These are phyloP conservation scores for Plasmodium gonderi DNA, from an alignment of 169 alveolate species.

Conservation along the genomic window DNA sequence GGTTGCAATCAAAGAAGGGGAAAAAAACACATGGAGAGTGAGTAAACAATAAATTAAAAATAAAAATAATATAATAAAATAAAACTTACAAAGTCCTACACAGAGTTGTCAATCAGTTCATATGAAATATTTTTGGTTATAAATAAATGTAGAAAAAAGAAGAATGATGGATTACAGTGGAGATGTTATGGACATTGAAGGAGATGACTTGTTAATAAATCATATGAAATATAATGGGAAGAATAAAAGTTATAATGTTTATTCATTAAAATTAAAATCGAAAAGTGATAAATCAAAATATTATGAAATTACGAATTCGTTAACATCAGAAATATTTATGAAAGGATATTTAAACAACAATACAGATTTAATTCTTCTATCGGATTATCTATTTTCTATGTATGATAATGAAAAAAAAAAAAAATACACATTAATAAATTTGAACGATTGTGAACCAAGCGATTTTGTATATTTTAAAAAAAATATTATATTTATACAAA, in stretches of 20 bases:
- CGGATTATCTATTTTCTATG: conserved; percentile 28
- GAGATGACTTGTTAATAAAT: conserved; percentile 29
- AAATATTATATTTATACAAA: conserved; percentile 42
- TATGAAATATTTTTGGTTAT: not conserved
- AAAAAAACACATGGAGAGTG: not conserved
- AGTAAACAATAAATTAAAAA: too few relatives aligned
- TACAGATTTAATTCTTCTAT: conserved; percentile 29
- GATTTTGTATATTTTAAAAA: conserved; percentile 69
- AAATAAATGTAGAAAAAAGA: not conserved
- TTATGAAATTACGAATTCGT: conserved; percentile 23
- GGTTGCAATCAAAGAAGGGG: not conserved
- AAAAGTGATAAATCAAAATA: conserved; percentile 40
- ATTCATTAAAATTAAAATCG: conserved; percentile 9
- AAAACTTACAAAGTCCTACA: not conserved
- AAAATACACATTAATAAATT: conserved; percentile 16
- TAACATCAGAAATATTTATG: conserved; percentile 16
- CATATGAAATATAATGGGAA: not conserved
- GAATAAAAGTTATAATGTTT: not conserved
- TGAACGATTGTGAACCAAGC: conserved; percentile 25
- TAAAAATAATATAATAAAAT: too few relatives aligned
- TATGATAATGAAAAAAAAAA: conserved; percentile 47
- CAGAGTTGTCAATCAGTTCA: not conserved
- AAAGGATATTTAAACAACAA: conserved; percentile 14
- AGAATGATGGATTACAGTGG: conserved; percentile 28
- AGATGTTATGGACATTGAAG: conserved; percentile 16